Conservation (phyloP, 768 basidiomycete genomes). For the Pholiota microspora region DNA sequence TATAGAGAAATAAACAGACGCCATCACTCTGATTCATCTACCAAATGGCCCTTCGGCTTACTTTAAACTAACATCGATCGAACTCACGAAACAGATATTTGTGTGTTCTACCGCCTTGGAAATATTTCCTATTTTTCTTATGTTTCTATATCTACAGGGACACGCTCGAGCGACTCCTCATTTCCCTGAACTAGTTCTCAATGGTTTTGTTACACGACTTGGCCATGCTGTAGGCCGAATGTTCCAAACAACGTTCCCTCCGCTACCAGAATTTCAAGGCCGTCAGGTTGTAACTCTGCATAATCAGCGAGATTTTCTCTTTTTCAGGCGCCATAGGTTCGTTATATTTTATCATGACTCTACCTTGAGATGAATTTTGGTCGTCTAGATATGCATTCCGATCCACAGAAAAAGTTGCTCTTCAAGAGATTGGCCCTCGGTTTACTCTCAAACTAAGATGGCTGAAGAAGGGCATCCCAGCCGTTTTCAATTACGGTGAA, state of each 20-base stretch:
- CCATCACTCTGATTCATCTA: constrained; percentile 87
- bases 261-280: constrained; percentile 92
- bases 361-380: not conserved
- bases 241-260: constrained; percentile 96
- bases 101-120: constrained; percentile 54
- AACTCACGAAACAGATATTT: constrained; percentile 83
- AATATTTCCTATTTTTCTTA: not conserved
- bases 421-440: constrained; percentile 97
- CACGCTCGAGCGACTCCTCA: constrained; percentile 93
- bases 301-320: constrained; percentile 96
- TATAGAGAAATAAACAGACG: constrained; percentile 54
- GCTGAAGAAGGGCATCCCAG: constrained; percentile 85
- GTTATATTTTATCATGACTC: constrained; percentile 20
- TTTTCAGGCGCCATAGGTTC: constrained; percentile 93
- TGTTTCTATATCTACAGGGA: constrained; percentile 47
- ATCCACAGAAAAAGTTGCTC: constrained; percentile 83
- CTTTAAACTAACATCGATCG: constrained; percentile 89
- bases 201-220: constrained; percentile 90
- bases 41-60: constrained; percentile 94
- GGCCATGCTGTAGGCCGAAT: constrained; percentile 93
- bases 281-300: constrained; percentile 96
- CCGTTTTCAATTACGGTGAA: constrained; percentile 69
- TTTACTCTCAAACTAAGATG: constrained; percentile 94
- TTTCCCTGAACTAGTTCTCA: constrained; percentile 92
- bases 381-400: constrained; percentile 81